Evolutionary conservation across 2,329 filamentous ascomycete species (phyloP).

Genomic region (Myriosclerotinia curreyana): DNA sequence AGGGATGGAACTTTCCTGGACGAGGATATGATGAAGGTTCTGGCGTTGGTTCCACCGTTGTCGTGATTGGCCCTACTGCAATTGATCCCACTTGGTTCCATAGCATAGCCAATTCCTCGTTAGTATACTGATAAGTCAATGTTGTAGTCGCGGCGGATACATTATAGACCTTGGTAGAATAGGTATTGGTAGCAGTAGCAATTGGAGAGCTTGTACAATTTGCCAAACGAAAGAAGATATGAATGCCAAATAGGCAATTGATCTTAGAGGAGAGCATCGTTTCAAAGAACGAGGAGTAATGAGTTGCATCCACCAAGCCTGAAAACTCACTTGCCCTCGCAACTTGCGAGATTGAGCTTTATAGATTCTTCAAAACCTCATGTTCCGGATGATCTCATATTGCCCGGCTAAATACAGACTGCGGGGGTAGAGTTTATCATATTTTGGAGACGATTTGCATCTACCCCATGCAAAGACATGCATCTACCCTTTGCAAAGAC

Average conservation of each 20-base stretch:
- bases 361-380: slow-evolving; percentile 12
- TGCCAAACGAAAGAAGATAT: background rate
- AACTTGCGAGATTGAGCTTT: slow-evolving; percentile 11
- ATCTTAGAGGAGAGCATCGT: slow-evolving; percentile 15
- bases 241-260: slow-evolving; percentile 17
- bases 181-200: slow-evolving; percentile 19
- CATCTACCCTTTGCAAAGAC: slow-evolving; percentile 14
- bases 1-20: slow-evolving; percentile 44
- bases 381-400: slow-evolving; percentile 8
- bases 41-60: slow-evolving; percentile 44
- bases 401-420: slow-evolving; percentile 17
- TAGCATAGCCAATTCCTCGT: slow-evolving; percentile 46
- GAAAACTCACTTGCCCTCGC: background rate
- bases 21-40: slow-evolving; percentile 43
- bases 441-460: slow-evolving; percentile 10
- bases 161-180: slow-evolving; percentile 40
- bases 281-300: background rate
- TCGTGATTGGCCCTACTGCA: slow-evolving; percentile 43
- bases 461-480: slow-evolving; percentile 11
- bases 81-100: slow-evolving; percentile 47
- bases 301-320: background rate
- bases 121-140: slow-evolving; percentile 46
- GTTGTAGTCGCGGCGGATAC: slow-evolving; percentile 45
- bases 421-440: slow-evolving; percentile 3
- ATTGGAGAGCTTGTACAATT: slow-evolving; percentile 1